Evolutionary conservation across 2,329 filamentous ascomycete genomes (phyloP), one percentile per base, ranked within the genome.

Genomic region (Ophiocordyceps camponoti-rufipedis): DNA sequence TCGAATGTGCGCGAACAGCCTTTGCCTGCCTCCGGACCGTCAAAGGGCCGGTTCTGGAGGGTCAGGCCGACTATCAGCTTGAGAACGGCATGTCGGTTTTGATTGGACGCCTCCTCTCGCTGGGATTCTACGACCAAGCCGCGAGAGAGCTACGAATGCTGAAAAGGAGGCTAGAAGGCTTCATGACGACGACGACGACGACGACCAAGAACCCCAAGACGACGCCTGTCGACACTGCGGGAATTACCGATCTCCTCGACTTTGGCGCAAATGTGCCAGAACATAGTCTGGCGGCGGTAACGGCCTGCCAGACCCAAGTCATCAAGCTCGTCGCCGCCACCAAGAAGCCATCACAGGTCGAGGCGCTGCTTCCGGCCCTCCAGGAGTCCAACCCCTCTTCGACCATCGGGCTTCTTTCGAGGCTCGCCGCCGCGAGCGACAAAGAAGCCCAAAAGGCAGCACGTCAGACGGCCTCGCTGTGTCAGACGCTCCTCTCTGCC

Each of bases 51-150:
- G 62, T 71, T 6, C 67, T 70, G 9, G 62, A 76, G 10, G 62
- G 70, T 10, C 63, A 79, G n/a, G 70, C 75, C 1, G 70, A 74
- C 41, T 63, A 83, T 38, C 82, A 88, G 55, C 60, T 88, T 4
- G 84, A 88, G 56, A 78, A 69, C 48, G 84, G 82, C 45, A 82
- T 85, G 69, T 74, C 81, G 14, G 76, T 79, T 0, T 69, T 88
- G 45, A 62, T 81, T 38, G 73, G 74, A 38, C 85, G 79, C 55
- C 65, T 88, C 1, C 63, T 86, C 13, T 64, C 67, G 0, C 65
- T 85, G 43, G 74, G 75, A 1, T 59, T 87, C 44, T 73, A 82
- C 42, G 74, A 78, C n/a, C 66, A 80, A 47, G 82, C 84, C 0
- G 60, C 77, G 40, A 83, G 78, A 54, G 83, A 88, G 54, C 57